Evolutionary conservation across 2,329 filamentous ascomycete species (phyloP), one percentile per base, ranked within the genome.

Genomic region (Beauveria bassiana): DNA sequence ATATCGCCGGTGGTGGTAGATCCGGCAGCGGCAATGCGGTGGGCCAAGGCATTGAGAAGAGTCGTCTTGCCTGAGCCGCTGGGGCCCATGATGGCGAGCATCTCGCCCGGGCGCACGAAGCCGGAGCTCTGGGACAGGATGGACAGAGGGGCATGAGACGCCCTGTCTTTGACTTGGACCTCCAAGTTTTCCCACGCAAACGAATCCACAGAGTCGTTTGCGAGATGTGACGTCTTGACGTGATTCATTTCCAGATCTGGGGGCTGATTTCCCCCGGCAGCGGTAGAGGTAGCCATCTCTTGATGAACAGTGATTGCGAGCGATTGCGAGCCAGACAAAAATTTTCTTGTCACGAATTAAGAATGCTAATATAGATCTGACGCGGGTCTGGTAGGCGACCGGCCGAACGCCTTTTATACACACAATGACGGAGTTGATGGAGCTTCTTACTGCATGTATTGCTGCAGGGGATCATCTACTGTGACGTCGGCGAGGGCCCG

Each of bases 11-110:
- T 78, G 6, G 81, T 76, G 0, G 68, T 71, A 0, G 72, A 69
- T 1, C 73, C 68, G 5, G 67, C 65, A 79, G 77, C 77, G 76
- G 64, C 76, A 77, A 64, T 59, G 1, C 87, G 79, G 62, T 85
- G 83, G 7, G 91, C 90, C 16, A 96, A 84, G 5, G 89, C 84
- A 70, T 96, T 93, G 42, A 96, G 80, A 0, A 96, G 80, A 0
- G 91, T 96, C 0, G 91, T 95, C 73, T 96, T 96, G 56, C 91
- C 91, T 62, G 84, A 81, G 5, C 83, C 83, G 38, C 78, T 81
- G 9, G 90, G 90, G 26, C 91, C 91, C 89, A 96, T 93, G 51
- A 96, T 74, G 45, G 91, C 91, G 63, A 91, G 81, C 47, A 93
- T 77, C 68, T 92, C 86, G 34, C 89, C 90, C 79, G 68, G 34